Evolutionary conservation across 352 stramenopile species (phyloP).

Genomic region (Phytophthora pseudosyringae): DNA sequence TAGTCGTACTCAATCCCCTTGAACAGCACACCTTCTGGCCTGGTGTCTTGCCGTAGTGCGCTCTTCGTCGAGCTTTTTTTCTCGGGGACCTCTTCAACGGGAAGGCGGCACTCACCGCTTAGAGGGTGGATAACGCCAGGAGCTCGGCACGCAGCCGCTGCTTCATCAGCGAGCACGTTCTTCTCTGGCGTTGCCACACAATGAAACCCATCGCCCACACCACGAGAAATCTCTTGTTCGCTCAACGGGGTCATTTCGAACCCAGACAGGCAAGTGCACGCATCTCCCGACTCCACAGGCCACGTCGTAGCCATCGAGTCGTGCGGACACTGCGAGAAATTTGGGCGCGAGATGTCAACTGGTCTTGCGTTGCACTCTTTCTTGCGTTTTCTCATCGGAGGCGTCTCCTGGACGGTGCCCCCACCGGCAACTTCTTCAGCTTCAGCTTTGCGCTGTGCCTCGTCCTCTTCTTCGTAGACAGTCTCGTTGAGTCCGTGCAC

Average conservation of each 20-base stretch:
- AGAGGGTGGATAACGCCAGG: slow-evolving; percentile 53
- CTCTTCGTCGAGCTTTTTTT: slow-evolving; percentile 27
- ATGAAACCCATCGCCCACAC: slow-evolving; percentile 48
- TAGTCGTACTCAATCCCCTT: slow-evolving; percentile 87
- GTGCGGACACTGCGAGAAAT: slow-evolving; percentile 53
- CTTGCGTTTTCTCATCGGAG: slow-evolving; percentile 19
- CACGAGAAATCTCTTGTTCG: slow-evolving; percentile 35
- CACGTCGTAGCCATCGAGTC: slow-evolving; percentile 59
- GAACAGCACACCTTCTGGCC: slow-evolving; percentile 57
- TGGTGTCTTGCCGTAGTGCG: not conserved
- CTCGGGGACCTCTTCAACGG: slow-evolving; percentile 60
- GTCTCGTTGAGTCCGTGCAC: slow-evolving; percentile 62
- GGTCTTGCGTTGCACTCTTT: slow-evolving; percentile 48
- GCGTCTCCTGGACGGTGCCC: slow-evolving; percentile 21
- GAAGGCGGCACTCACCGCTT: slow-evolving; percentile 67
- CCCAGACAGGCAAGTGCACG: slow-evolving; percentile 58
- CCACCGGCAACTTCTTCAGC: slow-evolving; percentile 17
- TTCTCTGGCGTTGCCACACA: slow-evolving; percentile 37
- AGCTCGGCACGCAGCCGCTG: slow-evolving; percentile 42
- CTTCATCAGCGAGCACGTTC: slow-evolving; percentile 43
- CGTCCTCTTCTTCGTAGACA: slow-evolving; percentile 18
- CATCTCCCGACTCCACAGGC: slow-evolving; percentile 44
- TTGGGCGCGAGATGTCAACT: slow-evolving; percentile 14
- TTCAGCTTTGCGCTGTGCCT: slow-evolving; percentile 24
- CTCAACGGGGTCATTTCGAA: slow-evolving; percentile 44